Base-by-base conservation (phyloP, 1,139 yeast genomes). In the Arxiozyma telluris region DNA sequence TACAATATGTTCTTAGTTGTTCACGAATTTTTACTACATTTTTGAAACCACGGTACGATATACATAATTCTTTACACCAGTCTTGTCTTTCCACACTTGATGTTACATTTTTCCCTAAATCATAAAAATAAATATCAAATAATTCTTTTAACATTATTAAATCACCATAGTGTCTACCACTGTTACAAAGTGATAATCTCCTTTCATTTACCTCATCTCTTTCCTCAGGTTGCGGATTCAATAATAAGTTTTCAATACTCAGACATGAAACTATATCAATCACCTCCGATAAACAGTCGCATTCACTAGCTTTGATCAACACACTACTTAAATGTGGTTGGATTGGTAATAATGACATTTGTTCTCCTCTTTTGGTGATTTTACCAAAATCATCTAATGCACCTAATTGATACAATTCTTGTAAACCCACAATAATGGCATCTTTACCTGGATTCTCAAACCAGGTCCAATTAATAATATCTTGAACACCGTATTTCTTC, bases 251-350 rank as follows among this genome's bases (percentile, higher is more conserved):
- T 60, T 93, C 98, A 4, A 93, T 97, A 5, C 96, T 89, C 43
- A 94, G 76, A 71, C 98, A 91, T 0, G 98, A 83, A 1, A 87
- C 94, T 51, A 94, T 88, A 66, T 93, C 98, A 44, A 93, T 77
- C 1, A 88, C 96, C 1, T 84, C 80, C 1, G 74, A 71, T 22
- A 89, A 70, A 27, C 83, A 83, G 0, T 80, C 81, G 49, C 68
- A 68, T 50, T 80, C 82, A 57, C 77, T 73, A 0, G 96, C 96
- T 43, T 79, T 77, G 50, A 91, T 75, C 53, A 91, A 75, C 12
- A 90, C 97, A 0, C 89, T 90, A n/a, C 96, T 87, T 45, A 94
- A 75, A 63, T 88, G 94, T 0, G 98, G 98, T 18, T 91, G 85
- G 25, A 94, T 77, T 0, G 98, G 98, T 57, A 93, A 74, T 9